Base-by-base conservation (phyloP, 2,329 filamentous ascomycete species). In the Drechslerella coelobrocha region DNA sequence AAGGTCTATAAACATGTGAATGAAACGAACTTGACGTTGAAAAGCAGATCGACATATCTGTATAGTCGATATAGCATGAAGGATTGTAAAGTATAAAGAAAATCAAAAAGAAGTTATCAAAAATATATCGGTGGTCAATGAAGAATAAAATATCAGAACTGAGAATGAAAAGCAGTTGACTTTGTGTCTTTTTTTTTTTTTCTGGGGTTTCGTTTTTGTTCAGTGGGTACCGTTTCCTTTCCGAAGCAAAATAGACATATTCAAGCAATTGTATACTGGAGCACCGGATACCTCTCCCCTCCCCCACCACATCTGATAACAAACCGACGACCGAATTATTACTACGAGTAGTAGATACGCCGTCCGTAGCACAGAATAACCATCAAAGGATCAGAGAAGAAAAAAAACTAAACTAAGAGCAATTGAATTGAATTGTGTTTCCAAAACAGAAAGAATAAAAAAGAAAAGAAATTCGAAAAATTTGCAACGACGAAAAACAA, bases 311-410 rank as follows among this genome's bases (percentile, higher is more conserved):
- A 57, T 51, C 31, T 56, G 27, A 62, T 54, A 61, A 17, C 23
- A 26, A 60, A 63, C 48, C 39, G 59, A 59, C 59, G 59, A 71
- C 66, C 54, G 47, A 55, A 62, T 71, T 63, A 71, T 60, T 63
- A 69, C 63, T 61, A 61, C 57, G 53, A 62, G 52, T 61, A 69
- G 39, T 71, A 71, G 63, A 62, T 63, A 71, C 66, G 66, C 66
- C 66, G 59, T 41, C 53, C 53, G 52, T 53, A 71, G 62, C 53
- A 63, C 59, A 71, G 48, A 60, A 59, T 60, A 47, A 24, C 59
- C 66, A 63, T 63, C 61, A 59, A 62, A 60, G 61, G 41, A 29
- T 47, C 41, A 71, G 41, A 60, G 60, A 62, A 43, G 26, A 41
- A 52, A 68, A 27, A 24, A 52, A 55, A 27, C 45, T 37, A 45